A percentile compares a stretch with the other conserved stretches of the same genome.
Evolutionary conservation across 2,329 filamentous ascomycete species (phyloP).

Genomic region (Cladophialophora carrionii): DNA sequence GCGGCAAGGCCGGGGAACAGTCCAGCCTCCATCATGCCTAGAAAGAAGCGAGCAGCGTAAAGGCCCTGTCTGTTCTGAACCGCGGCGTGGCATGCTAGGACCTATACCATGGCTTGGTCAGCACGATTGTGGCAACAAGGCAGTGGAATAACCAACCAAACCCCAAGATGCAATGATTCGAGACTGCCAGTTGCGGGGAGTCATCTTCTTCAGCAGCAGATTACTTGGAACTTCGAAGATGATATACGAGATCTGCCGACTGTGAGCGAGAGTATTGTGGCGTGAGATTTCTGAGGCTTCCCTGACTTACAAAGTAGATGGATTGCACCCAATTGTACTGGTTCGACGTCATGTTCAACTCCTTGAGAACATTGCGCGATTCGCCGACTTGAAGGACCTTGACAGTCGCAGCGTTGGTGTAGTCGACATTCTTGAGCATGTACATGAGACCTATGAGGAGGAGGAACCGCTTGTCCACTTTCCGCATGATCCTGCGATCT

Average conservation of each 20-base stretch:
- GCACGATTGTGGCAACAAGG: neutral
- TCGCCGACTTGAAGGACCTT: constrained; percentile 51
- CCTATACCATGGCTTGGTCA: constrained; percentile 16
- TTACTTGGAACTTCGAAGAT: constrained; percentile 50
- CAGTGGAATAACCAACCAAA: constrained; percentile 15
- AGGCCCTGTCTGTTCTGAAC: constrained; percentile 47
- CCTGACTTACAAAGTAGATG: constrained; percentile 45
- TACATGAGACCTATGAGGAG: constrained; percentile 66
- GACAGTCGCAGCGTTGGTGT: constrained; percentile 48
- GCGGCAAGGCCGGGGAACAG: constrained; percentile 50
- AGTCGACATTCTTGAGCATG: constrained; percentile 60
- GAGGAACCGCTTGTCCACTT: constrained; percentile 67
- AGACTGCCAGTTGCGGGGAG: constrained; percentile 45
- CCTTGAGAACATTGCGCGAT: constrained; percentile 45
- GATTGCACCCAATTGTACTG: constrained; percentile 50
- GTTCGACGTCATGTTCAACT: constrained; percentile 48
- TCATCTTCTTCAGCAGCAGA: constrained; percentile 45
- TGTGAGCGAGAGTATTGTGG: neutral
- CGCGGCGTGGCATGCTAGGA: constrained; percentile 46
- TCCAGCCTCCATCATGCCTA: constrained; percentile 51
- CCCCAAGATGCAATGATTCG: constrained; percentile 48
- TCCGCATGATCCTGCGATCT: constrained; percentile 47
- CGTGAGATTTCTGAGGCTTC: neutral
- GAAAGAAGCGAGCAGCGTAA: constrained; percentile 48
- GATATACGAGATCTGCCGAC: constrained; percentile 43